Conservation (phyloP, 257 asterid species). For the Agastache rugosa region DNA sequence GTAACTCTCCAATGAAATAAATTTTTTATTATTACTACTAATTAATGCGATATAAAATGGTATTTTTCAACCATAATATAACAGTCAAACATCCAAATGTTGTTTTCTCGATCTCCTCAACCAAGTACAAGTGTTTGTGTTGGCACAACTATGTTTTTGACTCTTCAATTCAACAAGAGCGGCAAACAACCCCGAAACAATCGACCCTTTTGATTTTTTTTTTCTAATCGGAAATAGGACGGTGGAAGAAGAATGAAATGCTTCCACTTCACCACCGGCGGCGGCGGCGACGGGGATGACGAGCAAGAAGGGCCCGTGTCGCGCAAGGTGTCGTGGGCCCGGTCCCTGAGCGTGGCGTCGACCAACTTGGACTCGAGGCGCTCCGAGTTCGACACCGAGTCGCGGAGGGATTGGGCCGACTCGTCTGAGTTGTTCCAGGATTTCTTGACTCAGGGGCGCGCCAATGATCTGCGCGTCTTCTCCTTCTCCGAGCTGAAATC, state of each 20-base stretch:
- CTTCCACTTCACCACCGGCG: constrained; percentile 74
- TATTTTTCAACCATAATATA: background rate
- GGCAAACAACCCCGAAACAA: constrained; percentile 12
- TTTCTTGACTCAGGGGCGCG: constrained; percentile 64
- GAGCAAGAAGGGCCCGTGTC: constrained; percentile 48
- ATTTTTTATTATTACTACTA: background rate
- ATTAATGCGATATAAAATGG: background rate
- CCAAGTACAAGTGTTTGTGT: background rate
- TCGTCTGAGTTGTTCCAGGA: constrained; percentile 62
- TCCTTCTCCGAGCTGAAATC: constrained; percentile 71
- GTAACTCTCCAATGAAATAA: background rate
- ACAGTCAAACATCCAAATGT: constrained; percentile 39
- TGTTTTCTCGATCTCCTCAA: constrained; percentile 37
- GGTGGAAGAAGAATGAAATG: constrained; percentile 62
- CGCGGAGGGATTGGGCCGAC: constrained; percentile 70
- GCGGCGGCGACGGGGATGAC: constrained; percentile 50
- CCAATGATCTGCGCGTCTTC: constrained; percentile 76
- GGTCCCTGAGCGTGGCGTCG: constrained; percentile 89
- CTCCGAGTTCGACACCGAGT: constrained; percentile 77
- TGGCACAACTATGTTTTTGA: constrained; percentile 28
- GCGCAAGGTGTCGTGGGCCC: constrained; percentile 76
- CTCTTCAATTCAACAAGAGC: constrained; percentile 36
- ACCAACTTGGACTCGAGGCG: constrained; percentile 67
- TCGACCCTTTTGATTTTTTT: background rate
- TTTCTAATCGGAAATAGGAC: background rate